Evolutionary conservation across 257 asterid genomes (phyloP).

Genomic region (Petrea volubilis): DNA sequence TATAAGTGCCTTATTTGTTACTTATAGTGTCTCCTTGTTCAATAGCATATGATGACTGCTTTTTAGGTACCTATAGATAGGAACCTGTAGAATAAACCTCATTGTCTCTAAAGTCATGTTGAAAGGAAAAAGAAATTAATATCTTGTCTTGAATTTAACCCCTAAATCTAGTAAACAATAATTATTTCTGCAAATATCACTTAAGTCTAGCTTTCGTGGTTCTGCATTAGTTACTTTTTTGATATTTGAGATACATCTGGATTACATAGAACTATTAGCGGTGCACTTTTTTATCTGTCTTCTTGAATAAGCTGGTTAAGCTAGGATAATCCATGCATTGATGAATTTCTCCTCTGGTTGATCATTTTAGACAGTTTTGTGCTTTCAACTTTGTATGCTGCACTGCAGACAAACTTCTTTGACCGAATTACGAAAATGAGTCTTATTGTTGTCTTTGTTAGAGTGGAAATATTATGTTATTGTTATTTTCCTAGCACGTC

Average conservation of each 20-base stretch:
- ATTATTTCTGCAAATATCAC: neutral
- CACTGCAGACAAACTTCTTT: neutral
- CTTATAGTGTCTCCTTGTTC: neutral
- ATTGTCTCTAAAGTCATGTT: constrained; percentile 14
- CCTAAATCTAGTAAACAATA: constrained; percentile 13
- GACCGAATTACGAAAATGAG: neutral
- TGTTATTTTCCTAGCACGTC: neutral
- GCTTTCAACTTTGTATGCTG: neutral
- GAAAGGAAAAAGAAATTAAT: neutral
- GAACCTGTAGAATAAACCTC: constrained; percentile 15
- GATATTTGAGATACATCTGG: neutral
- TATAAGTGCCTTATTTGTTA: constrained; percentile 7
- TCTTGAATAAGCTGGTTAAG: constrained; percentile 7
- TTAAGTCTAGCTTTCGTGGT: neutral
- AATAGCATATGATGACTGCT: constrained; percentile 14
- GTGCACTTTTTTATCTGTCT: neutral
- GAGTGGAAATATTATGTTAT: too few species aligned
- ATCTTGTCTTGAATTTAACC: constrained; percentile 21
- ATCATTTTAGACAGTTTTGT: neutral
- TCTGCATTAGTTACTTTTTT: constrained; percentile 5
- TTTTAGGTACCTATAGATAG: constrained; percentile 1
- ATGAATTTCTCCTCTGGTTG: neutral
- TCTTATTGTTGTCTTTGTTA: neutral
- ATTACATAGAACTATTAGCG: neutral
- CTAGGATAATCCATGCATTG: neutral